Evolutionary conservation across 306 rosid species (phyloP), one percentile per base, ranked within the genome.

Genomic region (Nissolia schottii): DNA sequence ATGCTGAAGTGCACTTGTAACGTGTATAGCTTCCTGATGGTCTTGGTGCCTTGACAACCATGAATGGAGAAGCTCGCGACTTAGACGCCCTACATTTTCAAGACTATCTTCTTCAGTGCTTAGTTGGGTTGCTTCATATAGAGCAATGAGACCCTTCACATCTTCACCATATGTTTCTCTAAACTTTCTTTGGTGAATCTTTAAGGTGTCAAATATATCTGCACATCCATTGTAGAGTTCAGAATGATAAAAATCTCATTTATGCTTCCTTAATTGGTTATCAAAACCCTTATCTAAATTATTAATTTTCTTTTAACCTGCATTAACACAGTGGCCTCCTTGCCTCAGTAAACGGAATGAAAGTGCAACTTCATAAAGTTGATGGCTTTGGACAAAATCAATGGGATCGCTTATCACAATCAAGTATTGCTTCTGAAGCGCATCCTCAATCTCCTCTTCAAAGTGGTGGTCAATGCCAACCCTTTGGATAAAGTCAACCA

Each of bases 121-220:
- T 66, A 85, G 15, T 2, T 80, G 79, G 7, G 83, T 69, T 7
- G 89, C 83, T 82, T 85, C 89, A 11, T 23, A 71, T 4, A 84
- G 5, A 12, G 57, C 85, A 71, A 77, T 45, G 1, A 84, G 62
- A 24, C 85, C 72, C 58, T 75, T 24, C 32, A 70, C 71, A 69
- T 80, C 86, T 24, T 81, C 80, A 0, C 49, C 53, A 43, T 24
- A 41, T 54, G 22, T 35, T 28, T 59, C 41, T 27, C 15, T 64
- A 6, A 80, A 53, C 14, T 50, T 45, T 16, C 50, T 71, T 9
- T 46, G 3, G 22, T 51, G 64, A 28, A 40, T 18, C 54, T 11
- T 82, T 7, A 84, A 57, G 53, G 45, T 35, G n/a, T 71, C 75
- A 71, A 80, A 75, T 5, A 78, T 31, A 75, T 71, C 82, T 81